phyloP scores from a whole-genome alignment of 1,284 basidiomycete species.

The Apiotrichum siamense region DNA sequence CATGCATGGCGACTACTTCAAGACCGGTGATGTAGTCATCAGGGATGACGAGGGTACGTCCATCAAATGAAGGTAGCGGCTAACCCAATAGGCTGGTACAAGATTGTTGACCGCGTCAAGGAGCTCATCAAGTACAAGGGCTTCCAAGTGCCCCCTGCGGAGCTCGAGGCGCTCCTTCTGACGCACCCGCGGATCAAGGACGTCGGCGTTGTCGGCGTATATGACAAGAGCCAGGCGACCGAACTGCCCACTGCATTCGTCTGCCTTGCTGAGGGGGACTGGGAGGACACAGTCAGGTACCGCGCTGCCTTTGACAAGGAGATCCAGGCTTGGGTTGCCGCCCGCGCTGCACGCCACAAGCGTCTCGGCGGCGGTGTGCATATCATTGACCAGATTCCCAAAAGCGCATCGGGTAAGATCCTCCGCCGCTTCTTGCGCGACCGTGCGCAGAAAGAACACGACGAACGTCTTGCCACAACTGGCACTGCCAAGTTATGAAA shows the following conservation, averaged over 20 bases:
- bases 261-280: not conserved
- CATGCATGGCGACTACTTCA: conserved; percentile 64
- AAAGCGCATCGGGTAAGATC: conserved; percentile 42
- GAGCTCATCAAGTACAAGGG: conserved; percentile 73
- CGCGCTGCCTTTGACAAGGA: conserved; percentile 48
- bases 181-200: conserved; percentile 66
- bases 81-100: too few species aligned
- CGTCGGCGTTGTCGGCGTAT: conserved; percentile 64
- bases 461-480: not conserved
- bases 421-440: conserved; percentile 34
- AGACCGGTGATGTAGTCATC: conserved; percentile 70
- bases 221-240: conserved; percentile 59
- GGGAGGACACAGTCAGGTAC: not conserved
- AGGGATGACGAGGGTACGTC: conserved; percentile 60
- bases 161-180: conserved; percentile 67
- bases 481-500: conserved; percentile 2
- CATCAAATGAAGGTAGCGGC: too few species aligned
- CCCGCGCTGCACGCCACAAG: conserved; percentile 52
- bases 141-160: conserved; percentile 67
- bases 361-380: conserved; percentile 49
- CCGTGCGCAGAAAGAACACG: conserved; percentile 19
- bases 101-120: conserved; percentile 55
- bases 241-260: conserved; percentile 59
- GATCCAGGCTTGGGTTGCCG: conserved; percentile 59
- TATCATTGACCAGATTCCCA: conserved; percentile 49